Evolutionary conservation across 208 protist genomes (phyloP), one percentile per base, ranked within the genome.

Genomic region (Trichomonas tenax): DNA sequence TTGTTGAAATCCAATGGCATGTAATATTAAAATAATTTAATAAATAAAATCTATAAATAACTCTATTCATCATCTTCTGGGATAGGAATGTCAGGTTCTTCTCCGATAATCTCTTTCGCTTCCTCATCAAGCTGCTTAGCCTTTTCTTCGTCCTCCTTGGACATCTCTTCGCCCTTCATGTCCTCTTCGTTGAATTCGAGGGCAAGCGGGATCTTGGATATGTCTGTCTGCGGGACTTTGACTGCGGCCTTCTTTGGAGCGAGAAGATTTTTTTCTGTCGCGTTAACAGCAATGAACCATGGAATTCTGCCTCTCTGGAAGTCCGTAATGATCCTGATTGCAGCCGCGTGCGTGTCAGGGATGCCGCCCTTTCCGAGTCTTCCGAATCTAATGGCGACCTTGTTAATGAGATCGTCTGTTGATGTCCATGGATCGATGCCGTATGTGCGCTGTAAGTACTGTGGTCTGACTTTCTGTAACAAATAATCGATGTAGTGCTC

Each of bases 371-470:
- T 96, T 4, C 31, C n/a, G 15, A 96, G 45, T 90, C 63, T 88
- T 51, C 88, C 95, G 11, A 46, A 41, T 51, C 72, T 98, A 38
- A 97, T 97, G 0, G 99, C 99, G 11, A 99, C 96, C 97, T 99
- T 97, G n/a, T 98, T 98, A 17, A 99, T 97, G 97, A 99, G 99
- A 96, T 99, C 99, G 88, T 98, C 97, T 82, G 98, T 97, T 96
- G 99, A 98, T 51, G 95, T 26, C 84, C 95, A 97, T 49, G 98
- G 96, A 21, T 97, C 95, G 45, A 99, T 98, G 45, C 98, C 97
- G 97, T 99, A 99, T 0, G 98, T 99, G 41, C 98, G 96, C 23
- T 97, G 88, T n/a, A 99, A 96, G 97, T 99, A 99, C 96, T 99
- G 98, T 15, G 97, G 96, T 96, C 99, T 99, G 10, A 99, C 98